Evolutionary conservation across 1,284 basidiomycete genomes (phyloP).

Genomic region (Chondrostereum purpureum): DNA sequence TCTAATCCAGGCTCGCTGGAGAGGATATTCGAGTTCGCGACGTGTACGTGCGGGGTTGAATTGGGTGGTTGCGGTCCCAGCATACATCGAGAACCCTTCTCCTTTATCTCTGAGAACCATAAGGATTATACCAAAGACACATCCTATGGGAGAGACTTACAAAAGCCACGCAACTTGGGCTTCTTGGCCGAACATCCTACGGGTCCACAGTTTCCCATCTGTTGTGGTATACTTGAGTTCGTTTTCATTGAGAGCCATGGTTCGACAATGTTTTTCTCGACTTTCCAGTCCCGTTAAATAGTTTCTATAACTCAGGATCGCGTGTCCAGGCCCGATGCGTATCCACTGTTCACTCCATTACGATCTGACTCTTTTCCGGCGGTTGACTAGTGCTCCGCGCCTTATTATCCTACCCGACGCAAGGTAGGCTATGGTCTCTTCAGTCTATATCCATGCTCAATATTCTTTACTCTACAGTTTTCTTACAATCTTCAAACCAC

Average conservation of each 20-base stretch:
- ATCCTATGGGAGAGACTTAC: slow-evolving; percentile 1
- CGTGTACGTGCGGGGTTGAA: neutral
- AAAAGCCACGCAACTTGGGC: slow-evolving; percentile 7
- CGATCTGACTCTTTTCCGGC: too few relatives aligned
- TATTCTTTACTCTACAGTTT: too few relatives aligned
- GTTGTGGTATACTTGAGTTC: slow-evolving; percentile 1
- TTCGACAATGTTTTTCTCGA: too few relatives aligned
- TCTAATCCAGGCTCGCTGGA: slow-evolving; percentile 4
- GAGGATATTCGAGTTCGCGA: slow-evolving; percentile 4
- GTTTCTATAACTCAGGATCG: too few relatives aligned
- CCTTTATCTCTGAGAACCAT: slow-evolving; percentile 4
- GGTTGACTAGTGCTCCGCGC: too few relatives aligned
- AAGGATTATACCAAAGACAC: neutral
- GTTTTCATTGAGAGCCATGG: neutral
- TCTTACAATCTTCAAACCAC: too few relatives aligned
- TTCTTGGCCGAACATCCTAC: slow-evolving; percentile 7
- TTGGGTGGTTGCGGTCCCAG: neutral
- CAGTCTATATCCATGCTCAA: too few relatives aligned
- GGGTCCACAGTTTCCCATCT: slow-evolving; percentile 5
- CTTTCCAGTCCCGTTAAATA: too few relatives aligned
- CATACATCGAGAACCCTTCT: slow-evolving; percentile 7
- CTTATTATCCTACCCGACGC: too few relatives aligned
- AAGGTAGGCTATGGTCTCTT: too few relatives aligned
- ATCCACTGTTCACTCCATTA: too few relatives aligned
- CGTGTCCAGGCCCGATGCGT: too few relatives aligned